Evolutionary conservation across 768 basidiomycete species (phyloP).

Genomic region (Amanita fuliginea): DNA sequence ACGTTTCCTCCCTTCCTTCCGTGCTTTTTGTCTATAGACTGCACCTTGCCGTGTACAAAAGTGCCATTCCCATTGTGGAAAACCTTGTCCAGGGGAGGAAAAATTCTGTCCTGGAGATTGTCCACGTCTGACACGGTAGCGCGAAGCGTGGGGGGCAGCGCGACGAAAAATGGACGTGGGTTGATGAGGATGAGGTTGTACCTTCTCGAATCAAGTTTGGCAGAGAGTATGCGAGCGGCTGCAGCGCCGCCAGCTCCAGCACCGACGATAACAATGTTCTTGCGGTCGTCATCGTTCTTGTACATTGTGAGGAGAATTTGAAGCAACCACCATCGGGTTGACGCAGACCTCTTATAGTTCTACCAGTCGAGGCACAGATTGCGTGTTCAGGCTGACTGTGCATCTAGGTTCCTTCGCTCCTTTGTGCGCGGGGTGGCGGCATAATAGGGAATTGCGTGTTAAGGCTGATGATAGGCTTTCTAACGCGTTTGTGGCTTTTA

Average conservation of each 20-base stretch:
- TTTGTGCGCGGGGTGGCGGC: no score
- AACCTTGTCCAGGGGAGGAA: constrained; percentile 37
- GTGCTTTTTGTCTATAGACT: constrained; percentile 15
- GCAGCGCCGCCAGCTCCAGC: constrained; percentile 37
- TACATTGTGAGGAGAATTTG: not conserved
- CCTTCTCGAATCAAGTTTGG: constrained; percentile 30
- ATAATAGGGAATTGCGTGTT: no score
- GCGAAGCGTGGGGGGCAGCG: constrained; percentile 37
- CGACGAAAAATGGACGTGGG: constrained; percentile 32
- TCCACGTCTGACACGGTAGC: constrained; percentile 31
- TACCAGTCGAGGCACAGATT: no score
- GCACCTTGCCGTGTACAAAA: constrained; percentile 24
- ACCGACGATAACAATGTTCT: constrained; percentile 38
- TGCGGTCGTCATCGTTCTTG: constrained; percentile 12
- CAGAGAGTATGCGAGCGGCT: constrained; percentile 30
- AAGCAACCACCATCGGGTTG: no score
- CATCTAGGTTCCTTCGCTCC: no score
- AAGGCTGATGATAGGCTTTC: no score
- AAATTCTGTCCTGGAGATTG: constrained; percentile 17
- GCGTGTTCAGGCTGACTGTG: no score
- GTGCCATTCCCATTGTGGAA: constrained; percentile 30
- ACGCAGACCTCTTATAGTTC: not conserved
- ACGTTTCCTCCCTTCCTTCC: constrained; percentile 27
- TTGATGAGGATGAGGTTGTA: constrained; percentile 42
- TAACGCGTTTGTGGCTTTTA: no score